Conservation (phyloP, 2,329 filamentous ascomycete genomes). For the Microcera coccophila region DNA sequence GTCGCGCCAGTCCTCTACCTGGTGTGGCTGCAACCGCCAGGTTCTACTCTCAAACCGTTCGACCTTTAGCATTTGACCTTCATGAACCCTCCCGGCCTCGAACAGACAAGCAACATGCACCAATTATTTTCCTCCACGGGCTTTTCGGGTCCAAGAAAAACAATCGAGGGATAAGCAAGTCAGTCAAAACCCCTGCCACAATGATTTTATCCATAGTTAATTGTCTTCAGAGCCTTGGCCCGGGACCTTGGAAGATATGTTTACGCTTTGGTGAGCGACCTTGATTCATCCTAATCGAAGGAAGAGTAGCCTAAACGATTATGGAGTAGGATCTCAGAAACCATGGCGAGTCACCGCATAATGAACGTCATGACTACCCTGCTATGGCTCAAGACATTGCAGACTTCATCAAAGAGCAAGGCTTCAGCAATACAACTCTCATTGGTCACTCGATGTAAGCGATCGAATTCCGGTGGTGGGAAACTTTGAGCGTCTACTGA, state of each 20-base stretch:
- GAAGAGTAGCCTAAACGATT: slow-evolving; percentile 10
- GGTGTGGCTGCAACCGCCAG: slow-evolving; percentile 8
- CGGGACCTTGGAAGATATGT: slow-evolving; percentile 75
- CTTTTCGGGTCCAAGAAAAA: slow-evolving; percentile 95
- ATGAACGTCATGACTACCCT: slow-evolving; percentile 70
- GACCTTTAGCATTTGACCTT: slow-evolving; percentile 59
- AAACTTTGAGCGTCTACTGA: background rate
- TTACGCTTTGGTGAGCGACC: slow-evolving; percentile 67
- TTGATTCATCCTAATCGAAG: slow-evolving; percentile 4
- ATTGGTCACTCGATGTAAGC: slow-evolving; percentile 90
- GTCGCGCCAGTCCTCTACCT: slow-evolving; percentile 3
- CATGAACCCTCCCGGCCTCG: slow-evolving; percentile 52
- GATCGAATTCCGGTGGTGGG: background rate
- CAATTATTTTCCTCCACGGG: slow-evolving; percentile 87
- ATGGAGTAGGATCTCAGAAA: slow-evolving; percentile 74
- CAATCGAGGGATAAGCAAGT: slow-evolving; percentile 93
- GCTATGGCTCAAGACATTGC: slow-evolving; percentile 81
- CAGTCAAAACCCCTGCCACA: slow-evolving; percentile 33
- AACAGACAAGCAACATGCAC: slow-evolving; percentile 43
- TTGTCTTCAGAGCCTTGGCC: slow-evolving; percentile 62
- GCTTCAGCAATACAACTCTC: slow-evolving; percentile 65
- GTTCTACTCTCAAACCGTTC: slow-evolving; percentile 21
- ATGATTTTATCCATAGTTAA: background rate
- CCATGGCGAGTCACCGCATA: slow-evolving; percentile 85
- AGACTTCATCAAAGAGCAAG: slow-evolving; percentile 69